Evolutionary conservation across 148 eudicot genomes (phyloP).

Genomic region (Talinum fruticosum): DNA sequence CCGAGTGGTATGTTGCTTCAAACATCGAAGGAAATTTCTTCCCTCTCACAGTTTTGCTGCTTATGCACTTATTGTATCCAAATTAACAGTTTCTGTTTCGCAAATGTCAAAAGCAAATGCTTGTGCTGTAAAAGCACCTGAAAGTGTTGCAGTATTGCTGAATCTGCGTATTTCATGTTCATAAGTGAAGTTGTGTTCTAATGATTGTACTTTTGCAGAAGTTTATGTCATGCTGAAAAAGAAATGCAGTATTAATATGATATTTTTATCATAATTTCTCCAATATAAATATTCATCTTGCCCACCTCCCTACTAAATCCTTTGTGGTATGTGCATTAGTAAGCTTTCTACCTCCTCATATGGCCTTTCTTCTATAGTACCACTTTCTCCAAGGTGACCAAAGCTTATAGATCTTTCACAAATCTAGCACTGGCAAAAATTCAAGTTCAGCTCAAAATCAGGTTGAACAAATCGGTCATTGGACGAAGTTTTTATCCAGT

Average conservation of each 20-base stretch:
- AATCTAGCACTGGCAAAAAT: no score
- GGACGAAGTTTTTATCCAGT: no score
- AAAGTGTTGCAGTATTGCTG: background rate
- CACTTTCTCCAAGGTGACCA: background rate
- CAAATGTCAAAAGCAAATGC: background rate
- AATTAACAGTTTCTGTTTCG: background rate
- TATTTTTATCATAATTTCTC: background rate
- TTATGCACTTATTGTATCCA: background rate
- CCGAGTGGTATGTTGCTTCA: slow-evolving; percentile 63
- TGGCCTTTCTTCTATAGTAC: background rate
- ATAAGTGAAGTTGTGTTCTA: background rate
- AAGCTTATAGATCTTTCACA: background rate
- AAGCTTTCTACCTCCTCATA: background rate
- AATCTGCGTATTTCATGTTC: background rate
- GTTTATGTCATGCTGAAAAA: background rate
- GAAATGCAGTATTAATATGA: background rate
- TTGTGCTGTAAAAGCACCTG: background rate
- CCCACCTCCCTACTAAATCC: background rate
- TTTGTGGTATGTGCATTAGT: background rate
- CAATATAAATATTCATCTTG: background rate
- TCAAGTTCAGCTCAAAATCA: no score
- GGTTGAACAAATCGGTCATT: no score
- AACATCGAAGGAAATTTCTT: background rate
- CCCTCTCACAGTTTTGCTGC: background rate
- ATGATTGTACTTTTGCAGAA: background rate